phyloP scores from a whole-genome alignment of 2,329 filamentous ascomycete species.

The Paraconiothyrium brasiliense region DNA sequence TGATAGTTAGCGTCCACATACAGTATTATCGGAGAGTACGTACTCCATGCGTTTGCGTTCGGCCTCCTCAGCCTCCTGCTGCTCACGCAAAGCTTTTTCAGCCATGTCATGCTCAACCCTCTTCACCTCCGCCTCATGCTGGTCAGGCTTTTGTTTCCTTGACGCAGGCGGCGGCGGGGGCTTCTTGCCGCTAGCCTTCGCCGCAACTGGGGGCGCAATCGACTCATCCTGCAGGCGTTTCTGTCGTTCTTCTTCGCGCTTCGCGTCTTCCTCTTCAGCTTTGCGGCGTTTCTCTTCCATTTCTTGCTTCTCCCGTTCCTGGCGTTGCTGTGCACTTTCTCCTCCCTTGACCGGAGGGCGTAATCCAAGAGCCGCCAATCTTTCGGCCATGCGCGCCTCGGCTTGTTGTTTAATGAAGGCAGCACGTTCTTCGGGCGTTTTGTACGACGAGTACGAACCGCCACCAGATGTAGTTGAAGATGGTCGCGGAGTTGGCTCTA shows the following conservation, averaged over 20 bases:
- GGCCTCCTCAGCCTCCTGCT: constrained; percentile 78
- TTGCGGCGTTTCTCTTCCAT: constrained; percentile 85
- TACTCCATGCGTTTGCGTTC: constrained; percentile 84
- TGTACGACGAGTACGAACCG: constrained; percentile 81
- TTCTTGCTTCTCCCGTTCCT: constrained; percentile 88
- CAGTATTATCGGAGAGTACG: constrained; percentile 53
- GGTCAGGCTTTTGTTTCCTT: constrained; percentile 71
- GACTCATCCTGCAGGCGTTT: constrained; percentile 83
- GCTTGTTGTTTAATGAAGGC: constrained; percentile 98
- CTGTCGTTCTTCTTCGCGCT: constrained; percentile 86
- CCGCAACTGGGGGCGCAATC: constrained; percentile 65
- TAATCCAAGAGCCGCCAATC: constrained; percentile 90
- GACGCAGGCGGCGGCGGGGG: constrained; percentile 76
- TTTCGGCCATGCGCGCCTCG: constrained; percentile 95
- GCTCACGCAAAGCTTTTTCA: constrained; percentile 67
- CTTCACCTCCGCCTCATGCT: constrained; percentile 66
- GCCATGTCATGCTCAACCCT: constrained; percentile 65
- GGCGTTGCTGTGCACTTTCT: constrained; percentile 83
- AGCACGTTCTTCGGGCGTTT: constrained; percentile 90
- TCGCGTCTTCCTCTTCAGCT: constrained; percentile 93
- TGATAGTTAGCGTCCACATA: constrained; percentile 29
- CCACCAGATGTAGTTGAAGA: constrained; percentile 64
- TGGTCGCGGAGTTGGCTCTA: constrained; percentile 63
- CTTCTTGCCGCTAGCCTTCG: constrained; percentile 60
- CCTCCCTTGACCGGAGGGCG: constrained; percentile 81